Base-by-base conservation (phyloP, 768 basidiomycete species). In the Pleurotus djamor region DNA sequence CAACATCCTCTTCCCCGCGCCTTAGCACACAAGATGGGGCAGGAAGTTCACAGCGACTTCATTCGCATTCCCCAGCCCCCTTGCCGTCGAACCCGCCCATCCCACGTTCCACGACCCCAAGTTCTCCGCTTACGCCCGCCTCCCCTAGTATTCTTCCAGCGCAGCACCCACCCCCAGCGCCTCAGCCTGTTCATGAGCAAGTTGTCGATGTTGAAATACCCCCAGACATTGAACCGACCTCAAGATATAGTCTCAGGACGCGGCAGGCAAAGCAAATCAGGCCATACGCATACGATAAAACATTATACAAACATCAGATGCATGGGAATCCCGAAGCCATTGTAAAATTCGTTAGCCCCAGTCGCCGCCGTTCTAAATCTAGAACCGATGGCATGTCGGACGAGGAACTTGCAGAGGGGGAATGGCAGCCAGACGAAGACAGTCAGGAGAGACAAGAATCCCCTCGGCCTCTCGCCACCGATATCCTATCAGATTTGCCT, bases 251-350 rank as follows among this genome's bases (percentile, higher is more conserved):
- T 0, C 72, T 91, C 38, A 84, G 89, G 37, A 64, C 67, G 48
- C 82, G 90, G 17, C 72, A 79, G 35, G 69, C 78, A 38, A 74
- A 79, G 16, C 90, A 92, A 65, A 60, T 85, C 13, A 78, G 82
- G 10, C 90, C 90, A 1, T 92, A 86, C 64, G 77, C 75, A 9
- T 78, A 79, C 36, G 89, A 91, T 59, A 73, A 80, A 54, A 44
- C 73, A 9, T 43, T 70, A 38, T 91, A 91, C 67, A 79, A 82
- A 58, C 68, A 70, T 12, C 76, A 79, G 52, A 69, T 91, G 62
- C 76, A 75, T 34, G 63, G 67, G 0, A 81, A 79, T 61, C 89
- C 88, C 2, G 91, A 91, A 17, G 90, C 90, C 1, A 83, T 91
- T 45, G 77, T 92, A 48, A 84, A 81, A 58, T 58, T 78, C 28